Evolutionary conservation across 1,139 yeast species (phyloP), one percentile per base, ranked within the genome.

Genomic region (Zygoascus meyerae): DNA sequence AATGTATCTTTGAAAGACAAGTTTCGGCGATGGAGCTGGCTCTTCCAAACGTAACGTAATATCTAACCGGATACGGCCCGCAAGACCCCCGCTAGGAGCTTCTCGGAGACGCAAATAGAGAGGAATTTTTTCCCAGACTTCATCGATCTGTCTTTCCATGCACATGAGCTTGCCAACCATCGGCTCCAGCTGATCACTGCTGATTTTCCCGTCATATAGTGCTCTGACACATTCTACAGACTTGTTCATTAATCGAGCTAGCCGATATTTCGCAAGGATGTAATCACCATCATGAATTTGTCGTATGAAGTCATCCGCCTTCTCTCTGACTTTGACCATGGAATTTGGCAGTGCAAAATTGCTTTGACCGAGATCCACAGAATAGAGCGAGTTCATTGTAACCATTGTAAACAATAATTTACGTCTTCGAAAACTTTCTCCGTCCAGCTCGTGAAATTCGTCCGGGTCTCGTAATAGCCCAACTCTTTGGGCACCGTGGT

Each of bases 401-500:
- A 41, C 37, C 16, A 50, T 18, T n/a, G 42, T 35, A 31, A 40
- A 50, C 12, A 48, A 39, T 8, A 50, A 45, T 18, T 43, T 43
- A 16, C 51, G 35, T 16, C 51, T 33, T 32, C 37, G 9, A n/a
- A 32, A 32, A 10, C 15, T 30, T 21, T 43, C 40, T 8, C 12
- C 30, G 7, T 39, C 44, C 12, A 43, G 42, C 15, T 29, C 48
- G 32, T 21, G 38, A 4, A 51, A 41, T n/a, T 46, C 43, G 9
- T 35, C 42, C 4, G 54, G 54, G 33, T 51, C 54, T 9, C 49
- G 44, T 29, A 42, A 45, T 9, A 51, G 49, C 12, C 54, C 54
- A 34, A 51, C 16, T 29, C 54, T 34, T 36, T 48, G 47, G 15
- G 54, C 52, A 5, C 49, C 46, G 31, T 51, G 45, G 11, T 34